Evolutionary conservation across 2,329 filamentous ascomycete genomes (phyloP).

Genomic region (Phialocephala sp.): DNA sequence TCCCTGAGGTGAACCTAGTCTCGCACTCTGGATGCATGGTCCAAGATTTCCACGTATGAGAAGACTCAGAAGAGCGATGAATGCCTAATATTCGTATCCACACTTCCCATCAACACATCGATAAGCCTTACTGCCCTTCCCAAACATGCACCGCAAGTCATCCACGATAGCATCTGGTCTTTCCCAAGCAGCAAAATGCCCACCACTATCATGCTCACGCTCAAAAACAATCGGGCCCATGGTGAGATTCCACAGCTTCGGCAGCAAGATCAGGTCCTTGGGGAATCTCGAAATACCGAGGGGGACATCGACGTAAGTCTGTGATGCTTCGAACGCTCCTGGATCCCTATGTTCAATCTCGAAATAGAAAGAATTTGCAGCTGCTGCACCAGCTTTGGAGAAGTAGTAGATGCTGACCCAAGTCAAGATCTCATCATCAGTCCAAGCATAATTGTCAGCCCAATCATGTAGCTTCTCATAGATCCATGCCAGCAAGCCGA

Average conservation of each 20-base stretch:
- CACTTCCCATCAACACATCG: conserved; percentile 35
- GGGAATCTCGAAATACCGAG: conserved; percentile 64
- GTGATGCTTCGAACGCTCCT: not conserved
- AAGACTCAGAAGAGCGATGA: too few relatives aligned
- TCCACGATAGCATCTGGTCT: conserved; percentile 55
- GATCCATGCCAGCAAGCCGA: conserved; percentile 76
- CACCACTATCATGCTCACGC: conserved; percentile 40
- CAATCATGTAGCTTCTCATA: conserved; percentile 82
- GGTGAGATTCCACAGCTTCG: conserved; percentile 58
- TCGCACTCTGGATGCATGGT: too few relatives aligned
- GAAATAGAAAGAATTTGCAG: conserved; percentile 74
- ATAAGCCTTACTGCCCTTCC: conserved; percentile 50
- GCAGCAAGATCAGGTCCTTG: conserved; percentile 59
- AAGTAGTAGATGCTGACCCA: conserved; percentile 80
- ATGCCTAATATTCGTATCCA: conserved; percentile 7
- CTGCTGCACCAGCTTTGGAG: conserved; percentile 70
- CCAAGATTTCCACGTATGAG: too few relatives aligned
- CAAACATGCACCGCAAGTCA: conserved; percentile 64
- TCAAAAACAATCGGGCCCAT: conserved; percentile 65
- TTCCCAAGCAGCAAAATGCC: conserved; percentile 66
- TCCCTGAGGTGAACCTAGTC: too few relatives aligned
- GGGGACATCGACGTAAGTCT: conserved; percentile 40
- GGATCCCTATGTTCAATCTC: conserved; percentile 56
- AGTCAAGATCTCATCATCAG: conserved; percentile 75
- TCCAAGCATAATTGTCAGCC: conserved; percentile 76